Base-by-base conservation (phyloP, 2,329 filamentous ascomycete species). In the Chaetomium sp. region DNA sequence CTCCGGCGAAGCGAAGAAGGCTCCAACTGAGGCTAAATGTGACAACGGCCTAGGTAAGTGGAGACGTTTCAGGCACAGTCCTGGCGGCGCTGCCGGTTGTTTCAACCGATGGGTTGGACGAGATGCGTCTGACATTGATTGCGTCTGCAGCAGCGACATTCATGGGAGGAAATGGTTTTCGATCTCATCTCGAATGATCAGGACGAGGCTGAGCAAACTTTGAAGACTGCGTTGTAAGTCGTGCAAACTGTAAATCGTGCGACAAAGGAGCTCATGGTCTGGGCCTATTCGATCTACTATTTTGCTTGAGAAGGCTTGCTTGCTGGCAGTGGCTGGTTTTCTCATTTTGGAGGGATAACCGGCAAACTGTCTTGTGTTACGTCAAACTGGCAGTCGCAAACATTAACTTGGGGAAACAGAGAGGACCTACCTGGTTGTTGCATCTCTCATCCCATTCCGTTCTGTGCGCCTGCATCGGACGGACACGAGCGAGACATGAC, bases 41-140 rank as follows among this genome's bases (percentile, higher is more conserved):
- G n/a, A 16, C 25, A 50, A 57, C 33, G 47, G 53, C 35, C 42
- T 35, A 42, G 54, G 21, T 10, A 55, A 54, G 65, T 58, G 65
- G 65, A 57, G 57, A 1, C 38, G 65, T 66, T 64, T 66, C 65
- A 66, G 57, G 54, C 31, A 57, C 53, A 35, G 55, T 50, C 25
- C 45, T 47, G 45, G 45, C 38, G 33, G 38, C 13, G 58, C 12
- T 21, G 27, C n/a, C 35, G 33, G 35, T 31, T 59, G 65, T 66
- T 66, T 66, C 61, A 66, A 63, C 51, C 29, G 23, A 42, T 58
- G 49, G 10, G 60, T 60, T 60, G 60, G 60, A 35, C 38, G 9
- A 51, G 42, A 33, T 38, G 9, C 50, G 57, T 66, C 57, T 58
- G 53, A 45, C 51, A 53, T 66, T 60, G 27, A 66, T 58, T 57